phyloP scores from a whole-genome alignment of 305 asterid species.

The Fraxinus nigra region DNA sequence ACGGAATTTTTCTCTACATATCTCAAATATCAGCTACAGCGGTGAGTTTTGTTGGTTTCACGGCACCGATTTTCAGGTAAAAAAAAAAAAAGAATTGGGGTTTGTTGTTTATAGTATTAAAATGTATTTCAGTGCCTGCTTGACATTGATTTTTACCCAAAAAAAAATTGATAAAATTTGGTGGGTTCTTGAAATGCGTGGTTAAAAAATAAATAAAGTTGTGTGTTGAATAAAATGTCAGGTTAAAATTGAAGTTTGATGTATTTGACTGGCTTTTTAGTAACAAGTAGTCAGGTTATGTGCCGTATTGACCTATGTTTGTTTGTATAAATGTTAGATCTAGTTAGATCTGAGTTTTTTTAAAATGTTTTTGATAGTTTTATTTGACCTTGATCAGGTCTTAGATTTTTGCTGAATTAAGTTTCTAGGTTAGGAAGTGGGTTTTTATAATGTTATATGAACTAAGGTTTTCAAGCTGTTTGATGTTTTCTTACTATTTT shows the following conservation, averaged over 20 bases:
- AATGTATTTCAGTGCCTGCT: not conserved
- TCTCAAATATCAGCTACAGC: not conserved
- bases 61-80: constrained; percentile 16
- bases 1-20: not conserved
- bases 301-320: not conserved
- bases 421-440: not conserved
- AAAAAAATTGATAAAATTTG: not conserved
- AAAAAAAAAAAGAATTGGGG: not conserved
- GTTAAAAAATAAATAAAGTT: not conserved
- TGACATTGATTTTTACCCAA: not conserved
- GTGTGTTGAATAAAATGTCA: not conserved
- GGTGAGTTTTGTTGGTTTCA: constrained; percentile 10
- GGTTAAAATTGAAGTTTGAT: not conserved
- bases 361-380: not conserved
- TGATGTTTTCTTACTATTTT: not conserved
- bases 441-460: not conserved
- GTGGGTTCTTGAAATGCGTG: not conserved
- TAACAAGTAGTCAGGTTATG: not conserved
- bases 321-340: constrained; percentile 17
- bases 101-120: not conserved
- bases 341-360: constrained; percentile 21
- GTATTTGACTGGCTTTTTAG: not conserved
- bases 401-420: not conserved
- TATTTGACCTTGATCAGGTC: not conserved
- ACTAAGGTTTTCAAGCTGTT: not conserved